Percentiles rank a stretch among this genome's conserved stretches.
Evolutionary conservation across 73 alveolate species (phyloP).

Genomic region (Tetrahymena elliotti): DNA sequence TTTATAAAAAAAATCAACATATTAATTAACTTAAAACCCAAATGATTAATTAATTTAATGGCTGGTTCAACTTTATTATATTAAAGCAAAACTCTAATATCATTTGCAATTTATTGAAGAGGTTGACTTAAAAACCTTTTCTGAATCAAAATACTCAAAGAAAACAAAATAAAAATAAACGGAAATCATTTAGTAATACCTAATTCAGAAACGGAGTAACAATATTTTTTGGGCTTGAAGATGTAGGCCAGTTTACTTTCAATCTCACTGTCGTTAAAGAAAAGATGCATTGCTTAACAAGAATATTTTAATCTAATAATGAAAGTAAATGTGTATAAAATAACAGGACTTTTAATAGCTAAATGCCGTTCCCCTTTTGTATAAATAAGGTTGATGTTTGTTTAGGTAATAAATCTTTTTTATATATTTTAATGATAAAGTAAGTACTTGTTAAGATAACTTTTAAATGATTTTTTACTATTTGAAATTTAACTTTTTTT

Average conservation of each 20-base stretch:
- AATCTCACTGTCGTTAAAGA: not conserved
- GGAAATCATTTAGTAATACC: not conserved
- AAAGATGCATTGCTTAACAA: not conserved
- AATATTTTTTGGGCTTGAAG: not conserved
- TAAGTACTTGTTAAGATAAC: not conserved
- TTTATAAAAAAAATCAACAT: not conserved
- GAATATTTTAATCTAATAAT: too few species aligned
- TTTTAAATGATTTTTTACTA: not conserved
- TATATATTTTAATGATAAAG: not conserved
- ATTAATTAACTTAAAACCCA: not conserved
- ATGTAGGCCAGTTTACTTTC: not conserved
- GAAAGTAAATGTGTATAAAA: not conserved
- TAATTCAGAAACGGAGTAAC: not conserved
- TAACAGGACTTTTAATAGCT: not conserved
- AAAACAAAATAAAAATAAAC: not conserved
- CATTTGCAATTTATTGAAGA: too few species aligned
- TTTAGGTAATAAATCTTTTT: not conserved
- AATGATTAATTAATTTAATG: too few species aligned
- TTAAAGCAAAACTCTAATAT: too few species aligned
- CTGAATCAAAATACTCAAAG: too few species aligned
- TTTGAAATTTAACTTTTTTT: not conserved
- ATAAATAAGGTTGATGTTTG: too few species aligned
- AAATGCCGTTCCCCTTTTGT: not conserved
- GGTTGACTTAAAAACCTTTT: too few species aligned
- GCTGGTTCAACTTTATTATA: too few species aligned